phyloP scores from a whole-genome alignment of 2,329 filamentous ascomycete species.

The Talaromyces sp. region DNA sequence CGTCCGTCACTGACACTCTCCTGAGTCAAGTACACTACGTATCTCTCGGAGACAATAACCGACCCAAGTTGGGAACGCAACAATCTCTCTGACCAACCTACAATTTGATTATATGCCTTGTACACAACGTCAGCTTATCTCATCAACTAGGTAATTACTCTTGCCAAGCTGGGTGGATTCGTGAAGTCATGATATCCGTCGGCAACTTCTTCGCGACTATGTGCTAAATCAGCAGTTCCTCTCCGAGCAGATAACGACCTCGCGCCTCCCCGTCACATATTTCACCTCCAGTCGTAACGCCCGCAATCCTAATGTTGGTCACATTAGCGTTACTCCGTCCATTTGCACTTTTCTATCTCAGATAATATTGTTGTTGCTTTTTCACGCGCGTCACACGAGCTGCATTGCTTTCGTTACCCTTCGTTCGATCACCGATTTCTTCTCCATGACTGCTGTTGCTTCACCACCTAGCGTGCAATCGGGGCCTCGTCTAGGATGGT shows the following conservation, averaged over 20 bases:
- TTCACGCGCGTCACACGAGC: conserved; percentile 3
- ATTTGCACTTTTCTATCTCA: conserved; percentile 3
- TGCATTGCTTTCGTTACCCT: neutral
- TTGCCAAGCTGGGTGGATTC: neutral
- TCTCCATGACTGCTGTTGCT: conserved; percentile 64
- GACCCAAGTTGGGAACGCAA: neutral
- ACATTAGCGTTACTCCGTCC: conserved; percentile 1
- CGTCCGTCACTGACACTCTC: conserved; percentile 11
- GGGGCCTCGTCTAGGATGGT: conserved; percentile 60
- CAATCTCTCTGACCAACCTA: neutral
- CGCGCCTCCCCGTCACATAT: neutral
- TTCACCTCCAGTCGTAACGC: neutral
- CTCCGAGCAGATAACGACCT: neutral
- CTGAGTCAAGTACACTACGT: conserved; percentile 8
- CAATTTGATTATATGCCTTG: conserved; percentile 1
- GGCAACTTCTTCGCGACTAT: neutral
- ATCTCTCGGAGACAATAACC: conserved; percentile 3
- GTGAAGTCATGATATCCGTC: neutral
- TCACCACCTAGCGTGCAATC: conserved; percentile 63
- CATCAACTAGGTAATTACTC: conserved; percentile 2
- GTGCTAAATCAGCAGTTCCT: conserved; percentile 6
- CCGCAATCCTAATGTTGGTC: conserved; percentile 12
- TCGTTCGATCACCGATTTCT: conserved; percentile 14
- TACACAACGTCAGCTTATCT: neutral
- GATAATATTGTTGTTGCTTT: conserved; percentile 3